These are phyloP conservation scores for Dactylis glomerata DNA, from an alignment of 176 grass and related monocot genomes.

Conservation along the genomic window DNA sequence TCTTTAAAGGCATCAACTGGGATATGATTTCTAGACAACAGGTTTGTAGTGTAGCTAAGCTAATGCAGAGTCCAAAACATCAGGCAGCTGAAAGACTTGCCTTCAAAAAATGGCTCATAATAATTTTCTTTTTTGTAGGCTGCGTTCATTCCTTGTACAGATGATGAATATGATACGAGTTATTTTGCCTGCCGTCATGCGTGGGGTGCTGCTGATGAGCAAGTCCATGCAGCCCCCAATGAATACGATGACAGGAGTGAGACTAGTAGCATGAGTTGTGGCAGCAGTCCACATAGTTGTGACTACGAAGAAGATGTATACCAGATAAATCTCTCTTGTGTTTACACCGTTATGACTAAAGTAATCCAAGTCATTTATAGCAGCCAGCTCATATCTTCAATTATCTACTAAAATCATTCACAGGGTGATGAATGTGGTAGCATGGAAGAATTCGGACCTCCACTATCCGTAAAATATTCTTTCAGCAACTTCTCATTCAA, in stretches of 20 bases:
- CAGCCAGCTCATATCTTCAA: not conserved
- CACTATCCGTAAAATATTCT: constrained; percentile 73
- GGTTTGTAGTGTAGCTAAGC: constrained; percentile 34
- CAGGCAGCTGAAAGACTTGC: not conserved
- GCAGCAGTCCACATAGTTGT: constrained; percentile 68
- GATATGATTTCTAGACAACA: constrained; percentile 86
- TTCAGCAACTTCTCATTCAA: constrained; percentile 99
- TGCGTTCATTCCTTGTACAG: constrained; percentile 76
- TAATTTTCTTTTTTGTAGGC: constrained; percentile 40
- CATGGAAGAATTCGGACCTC: constrained; percentile 82
- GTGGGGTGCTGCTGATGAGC: constrained; percentile 55
- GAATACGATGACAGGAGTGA: constrained; percentile 71
- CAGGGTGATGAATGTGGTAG: constrained; percentile 91
- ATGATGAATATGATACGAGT: constrained; percentile 94
- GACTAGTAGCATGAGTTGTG: constrained; percentile 72
- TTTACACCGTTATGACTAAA: not conserved
- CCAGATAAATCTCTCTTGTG: not conserved
- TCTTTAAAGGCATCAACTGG: constrained; percentile 91
- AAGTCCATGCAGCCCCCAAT: constrained; percentile 28
- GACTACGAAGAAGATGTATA: constrained; percentile 86
- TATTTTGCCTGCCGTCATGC: constrained; percentile 84
- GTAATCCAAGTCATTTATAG: not conserved
- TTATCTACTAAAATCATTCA: not conserved
- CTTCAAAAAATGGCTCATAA: not conserved
- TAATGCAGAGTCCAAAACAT: not conserved